Conservation (phyloP, 768 basidiomycete genomes). For the Tylopilus sp. region DNA sequence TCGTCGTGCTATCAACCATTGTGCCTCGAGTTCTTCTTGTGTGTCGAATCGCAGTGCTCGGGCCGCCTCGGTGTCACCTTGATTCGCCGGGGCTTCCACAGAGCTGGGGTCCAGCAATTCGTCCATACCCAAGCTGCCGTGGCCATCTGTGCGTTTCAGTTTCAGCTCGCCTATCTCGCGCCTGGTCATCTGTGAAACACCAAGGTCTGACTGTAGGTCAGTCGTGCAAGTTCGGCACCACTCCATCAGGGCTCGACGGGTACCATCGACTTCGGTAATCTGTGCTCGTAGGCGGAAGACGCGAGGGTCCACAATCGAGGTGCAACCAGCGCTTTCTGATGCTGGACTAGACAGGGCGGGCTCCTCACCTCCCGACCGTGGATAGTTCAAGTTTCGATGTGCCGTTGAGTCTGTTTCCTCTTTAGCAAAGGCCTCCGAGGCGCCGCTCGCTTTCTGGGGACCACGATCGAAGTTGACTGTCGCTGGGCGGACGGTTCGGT, state of each 20-base stretch:
- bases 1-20: conserved; percentile 9
- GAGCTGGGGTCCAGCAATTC: background rate
- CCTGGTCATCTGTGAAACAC: background rate
- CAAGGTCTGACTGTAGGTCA: background rate
- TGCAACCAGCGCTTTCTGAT: background rate
- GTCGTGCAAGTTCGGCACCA: conserved; percentile 9
- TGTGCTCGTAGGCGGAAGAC: conserved; percentile 3
- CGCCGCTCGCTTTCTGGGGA: background rate
- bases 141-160: background rate
- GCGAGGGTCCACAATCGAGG: conserved; percentile 10
- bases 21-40: conserved; percentile 8
- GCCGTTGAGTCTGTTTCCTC: too few species aligned
- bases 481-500: too few species aligned
- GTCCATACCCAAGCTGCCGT: background rate
- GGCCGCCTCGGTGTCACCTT: background rate
- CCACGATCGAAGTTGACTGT: background rate
- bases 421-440: background rate
- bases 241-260: conserved; percentile 2
- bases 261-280: conserved; percentile 4
- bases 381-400: background rate
- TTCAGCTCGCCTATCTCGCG: background rate
- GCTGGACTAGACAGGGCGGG: background rate
- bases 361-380: background rate
- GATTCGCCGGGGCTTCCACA: background rate
- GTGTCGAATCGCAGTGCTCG: background rate